Base-by-base conservation (phyloP, 2,329 filamentous ascomycete genomes). In the Botrytis sinoallii region DNA sequence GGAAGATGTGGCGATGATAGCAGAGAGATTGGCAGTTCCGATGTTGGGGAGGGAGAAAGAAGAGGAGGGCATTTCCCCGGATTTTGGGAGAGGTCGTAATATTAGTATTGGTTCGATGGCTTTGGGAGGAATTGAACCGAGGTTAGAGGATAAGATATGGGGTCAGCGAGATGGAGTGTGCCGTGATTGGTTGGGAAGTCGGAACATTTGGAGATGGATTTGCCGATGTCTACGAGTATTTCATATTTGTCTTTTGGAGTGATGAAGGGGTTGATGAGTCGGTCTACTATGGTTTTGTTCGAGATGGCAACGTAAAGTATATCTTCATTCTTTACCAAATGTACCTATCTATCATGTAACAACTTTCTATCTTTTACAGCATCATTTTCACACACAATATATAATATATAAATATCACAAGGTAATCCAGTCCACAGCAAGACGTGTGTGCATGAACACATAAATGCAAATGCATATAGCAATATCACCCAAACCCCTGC, bases 111-210 rank as follows among this genome's bases (percentile, higher is more conserved):
- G 25, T n/a, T 55, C 12, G 48, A n/a, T n/a, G 60, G 60, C 38
- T 38, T n/a, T 29, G 48, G 42, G 46, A 29, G 65, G 12, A 20
- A n/a, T 70, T 70, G 40, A 38, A 46, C 68, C 68, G 68, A 70
- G 68, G 68, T 70, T 35, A 42, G 18, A 44, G 48, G 48, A 32
- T 68, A 22, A 57, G 66, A 42, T 61, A 70, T 35, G 52, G 68
- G 52, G 59, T 73, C 72, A 73, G 67, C 72, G 35, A 22, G 68
- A 66, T 63, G 42, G 18, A 7, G 57, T n/a, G 32, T 9, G 68
- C 67, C 60, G 48, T 71, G 44, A 73, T 73, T 73, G 72, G 72
- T 61, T 55, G 52, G 12, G 18, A 59, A 38, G 4, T 55, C 66
- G 66, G 66, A 18, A 8, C 18, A 57, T 40, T 9, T 42, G 12